A percentile compares a stretch with the other conserved stretches of the same genome.
phyloP scores from a whole-genome alignment of 2,329 filamentous ascomycete genomes.

The Colletotrichum zoysiae region DNA sequence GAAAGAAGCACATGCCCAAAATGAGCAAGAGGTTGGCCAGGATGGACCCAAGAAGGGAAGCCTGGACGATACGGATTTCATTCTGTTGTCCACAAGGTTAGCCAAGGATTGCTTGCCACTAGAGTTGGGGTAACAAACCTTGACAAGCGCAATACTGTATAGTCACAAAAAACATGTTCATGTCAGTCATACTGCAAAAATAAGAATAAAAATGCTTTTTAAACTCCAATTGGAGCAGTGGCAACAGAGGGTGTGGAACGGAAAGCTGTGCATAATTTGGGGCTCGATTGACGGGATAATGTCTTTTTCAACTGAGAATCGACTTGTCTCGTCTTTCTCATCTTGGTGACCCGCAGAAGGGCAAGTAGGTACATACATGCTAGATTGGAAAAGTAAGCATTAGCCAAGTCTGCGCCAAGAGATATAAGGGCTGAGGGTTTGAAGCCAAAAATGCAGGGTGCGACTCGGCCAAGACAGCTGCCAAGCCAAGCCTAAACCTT shows the following conservation, averaged over 20 bases:
- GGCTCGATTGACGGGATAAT: conserved; percentile 64
- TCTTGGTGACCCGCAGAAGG: conserved; percentile 52
- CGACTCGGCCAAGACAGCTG: conserved; percentile 31
- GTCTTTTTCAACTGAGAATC: conserved; percentile 52
- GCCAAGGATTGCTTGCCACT: not conserved
- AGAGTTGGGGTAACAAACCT: conserved; percentile 58
- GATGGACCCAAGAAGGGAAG: conserved; percentile 89
- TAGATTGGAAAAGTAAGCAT: conserved; percentile 45
- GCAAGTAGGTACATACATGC: conserved; percentile 64
- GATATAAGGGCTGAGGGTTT: conserved; percentile 11
- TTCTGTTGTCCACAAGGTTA: conserved; percentile 58
- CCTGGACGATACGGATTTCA: conserved; percentile 92
- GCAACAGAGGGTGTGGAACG: conserved; percentile 29
- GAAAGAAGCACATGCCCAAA: conserved; percentile 89
- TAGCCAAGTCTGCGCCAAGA: conserved; percentile 40
- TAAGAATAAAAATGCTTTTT: conserved; percentile 31
- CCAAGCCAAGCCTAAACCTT: conserved; percentile 27
- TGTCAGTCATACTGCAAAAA: conserved; percentile 49
- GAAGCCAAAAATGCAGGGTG: conserved; percentile 35
- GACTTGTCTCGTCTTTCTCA: conserved; percentile 38
- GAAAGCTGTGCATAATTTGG: conserved; percentile 49
- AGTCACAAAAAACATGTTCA: conserved; percentile 43
- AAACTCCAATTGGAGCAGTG: conserved; percentile 41
- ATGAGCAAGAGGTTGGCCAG: conserved; percentile 90
- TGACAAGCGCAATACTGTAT: conserved; percentile 79